Conservation (phyloP, 208 protist species). For the Trypanosoma congolense region DNA sequence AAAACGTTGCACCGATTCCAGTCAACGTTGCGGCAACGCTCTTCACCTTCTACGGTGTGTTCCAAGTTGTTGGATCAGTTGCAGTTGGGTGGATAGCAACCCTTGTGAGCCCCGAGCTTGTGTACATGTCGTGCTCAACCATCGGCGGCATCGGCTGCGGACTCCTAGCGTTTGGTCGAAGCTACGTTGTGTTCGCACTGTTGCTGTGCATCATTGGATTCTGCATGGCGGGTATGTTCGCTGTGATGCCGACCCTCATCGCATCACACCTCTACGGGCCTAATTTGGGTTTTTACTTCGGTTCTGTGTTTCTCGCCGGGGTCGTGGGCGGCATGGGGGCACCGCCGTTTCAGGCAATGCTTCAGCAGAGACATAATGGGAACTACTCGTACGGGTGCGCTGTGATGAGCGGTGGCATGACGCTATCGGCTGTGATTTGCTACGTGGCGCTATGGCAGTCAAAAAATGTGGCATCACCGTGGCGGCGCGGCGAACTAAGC, state of each 20-base stretch:
- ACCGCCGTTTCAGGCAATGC: slow-evolving; percentile 64
- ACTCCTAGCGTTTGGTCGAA: slow-evolving; percentile 56
- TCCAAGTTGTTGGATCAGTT: slow-evolving; percentile 70
- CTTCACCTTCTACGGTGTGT: slow-evolving; percentile 75
- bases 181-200: slow-evolving; percentile 59
- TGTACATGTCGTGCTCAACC: slow-evolving; percentile 47
- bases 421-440: slow-evolving; percentile 50
- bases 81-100: slow-evolving; percentile 52
- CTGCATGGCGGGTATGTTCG: slow-evolving; percentile 79
- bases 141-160: slow-evolving; percentile 37
- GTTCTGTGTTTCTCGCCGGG: slow-evolving; percentile 58
- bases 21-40: slow-evolving; percentile 57
- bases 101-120: slow-evolving; percentile 50
- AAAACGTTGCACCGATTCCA: slow-evolving; percentile 33
- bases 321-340: slow-evolving; percentile 72
- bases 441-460: slow-evolving; percentile 53
- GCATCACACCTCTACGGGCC: slow-evolving; percentile 61
- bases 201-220: slow-evolving; percentile 61
- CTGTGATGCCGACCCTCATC: slow-evolving; percentile 75
- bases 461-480: slow-evolving; percentile 23
- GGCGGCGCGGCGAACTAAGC: background rate
- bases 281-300: slow-evolving; percentile 79
- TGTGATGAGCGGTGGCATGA: slow-evolving; percentile 71
- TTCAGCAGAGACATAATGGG: slow-evolving; percentile 52
- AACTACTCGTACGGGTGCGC: slow-evolving; percentile 76